A percentile compares a stretch with the other conserved stretches of the same genome.
Conservation (phyloP, 345 rosid species). For the Boechera divaricarpa region DNA sequence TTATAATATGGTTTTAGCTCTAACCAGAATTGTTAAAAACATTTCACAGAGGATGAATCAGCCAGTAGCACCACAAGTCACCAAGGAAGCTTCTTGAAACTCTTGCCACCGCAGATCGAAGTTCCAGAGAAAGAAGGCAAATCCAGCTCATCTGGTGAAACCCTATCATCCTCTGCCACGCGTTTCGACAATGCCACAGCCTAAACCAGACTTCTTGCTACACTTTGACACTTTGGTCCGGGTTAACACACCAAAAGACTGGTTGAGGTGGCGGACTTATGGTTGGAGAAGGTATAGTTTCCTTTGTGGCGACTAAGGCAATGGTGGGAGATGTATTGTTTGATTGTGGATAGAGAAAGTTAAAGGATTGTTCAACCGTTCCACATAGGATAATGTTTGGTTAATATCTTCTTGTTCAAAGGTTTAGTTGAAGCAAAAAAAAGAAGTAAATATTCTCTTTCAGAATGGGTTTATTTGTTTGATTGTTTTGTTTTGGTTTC, state of each 20-base stretch:
- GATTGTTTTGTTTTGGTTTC: slow-evolving; percentile 24
- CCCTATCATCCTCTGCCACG: background rate
- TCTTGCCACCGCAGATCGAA: slow-evolving; percentile 68
- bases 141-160: slow-evolving; percentile 47
- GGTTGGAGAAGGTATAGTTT: slow-evolving; percentile 20
- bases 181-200: slow-evolving; percentile 33
- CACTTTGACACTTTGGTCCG: slow-evolving; percentile 23
- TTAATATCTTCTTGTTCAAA: slow-evolving; percentile 22
- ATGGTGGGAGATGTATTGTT: slow-evolving; percentile 16
- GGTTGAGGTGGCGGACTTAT: background rate
- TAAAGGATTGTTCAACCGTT: slow-evolving; percentile 21
- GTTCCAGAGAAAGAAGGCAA: slow-evolving; percentile 60
- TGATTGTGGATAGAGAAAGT: slow-evolving; percentile 35
- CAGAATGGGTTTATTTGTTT: background rate
- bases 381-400: slow-evolving; percentile 26
- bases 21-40: slow-evolving; percentile 22
- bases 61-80: slow-evolving; percentile 47
- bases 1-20: background rate
- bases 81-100: slow-evolving; percentile 81
- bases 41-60: slow-evolving; percentile 76
- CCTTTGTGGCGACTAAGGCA: background rate
- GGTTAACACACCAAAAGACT: background rate
- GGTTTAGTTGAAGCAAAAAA: slow-evolving; percentile 22
- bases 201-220: slow-evolving; percentile 12
- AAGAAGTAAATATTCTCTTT: slow-evolving; percentile 28